These are phyloP conservation scores for Neonectria faginata DNA, from an alignment of 2,329 filamentous ascomycete species.

Conservation along the genomic window DNA sequence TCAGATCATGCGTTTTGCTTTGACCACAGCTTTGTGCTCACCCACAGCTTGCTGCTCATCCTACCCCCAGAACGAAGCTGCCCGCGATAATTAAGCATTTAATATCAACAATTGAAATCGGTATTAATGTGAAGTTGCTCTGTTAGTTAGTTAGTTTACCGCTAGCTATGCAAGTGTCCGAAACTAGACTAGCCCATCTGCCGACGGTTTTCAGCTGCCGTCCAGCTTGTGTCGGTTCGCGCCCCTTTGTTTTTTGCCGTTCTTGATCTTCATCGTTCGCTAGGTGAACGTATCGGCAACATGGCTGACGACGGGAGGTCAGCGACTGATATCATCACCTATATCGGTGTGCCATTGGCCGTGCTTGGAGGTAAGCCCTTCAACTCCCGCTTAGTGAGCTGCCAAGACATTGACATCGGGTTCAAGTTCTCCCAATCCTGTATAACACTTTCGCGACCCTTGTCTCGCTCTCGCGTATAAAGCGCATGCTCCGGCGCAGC, in stretches of 20 bases:
- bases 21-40: background rate
- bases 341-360: constrained; percentile 68
- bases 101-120: background rate
- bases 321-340: constrained; percentile 65
- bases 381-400: background rate
- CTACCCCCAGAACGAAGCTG: background rate
- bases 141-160: background rate
- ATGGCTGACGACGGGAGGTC: constrained; percentile 51
- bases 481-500: constrained; percentile 67
- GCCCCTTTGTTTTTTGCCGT: constrained; percentile 14
- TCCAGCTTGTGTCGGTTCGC: background rate
- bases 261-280: background rate
- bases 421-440: constrained; percentile 68
- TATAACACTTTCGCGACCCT: constrained; percentile 74
- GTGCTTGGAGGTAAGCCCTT: constrained; percentile 58
- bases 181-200: background rate
- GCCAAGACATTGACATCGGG: background rate
- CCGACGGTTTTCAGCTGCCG: background rate
- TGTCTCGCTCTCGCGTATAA: constrained; percentile 69
- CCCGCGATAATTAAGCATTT: background rate
- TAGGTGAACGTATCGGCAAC: constrained; percentile 4
- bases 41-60: background rate
- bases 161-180: background rate
- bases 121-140: background rate
- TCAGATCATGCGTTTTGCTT: background rate